Evolutionary conservation across 306 rosid species (phyloP), one percentile per base, ranked within the genome.

Genomic region (Prunus davidiana): DNA sequence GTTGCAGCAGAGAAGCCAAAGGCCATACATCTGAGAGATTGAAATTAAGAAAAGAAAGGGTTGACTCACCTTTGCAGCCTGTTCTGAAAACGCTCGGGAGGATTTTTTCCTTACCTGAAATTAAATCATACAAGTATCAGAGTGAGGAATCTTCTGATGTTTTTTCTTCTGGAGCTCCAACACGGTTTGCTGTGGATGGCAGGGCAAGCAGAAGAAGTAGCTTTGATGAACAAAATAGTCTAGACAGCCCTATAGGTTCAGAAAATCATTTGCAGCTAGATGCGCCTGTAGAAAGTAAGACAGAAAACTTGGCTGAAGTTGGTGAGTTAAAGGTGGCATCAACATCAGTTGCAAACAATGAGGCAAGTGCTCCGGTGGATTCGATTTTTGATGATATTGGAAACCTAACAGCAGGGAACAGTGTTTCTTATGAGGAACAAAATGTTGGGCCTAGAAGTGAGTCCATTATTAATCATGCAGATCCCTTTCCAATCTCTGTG

Each of bases 41-140:
- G 67, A 86, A 47, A 30, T 28, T 86, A 76, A 90, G 55, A 82
- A 16, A 70, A 4, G 75, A 74, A 67, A 82, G 83, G 71, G 80
- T 34, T 80, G 62, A 38, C 67, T 78, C 82, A 4, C 1, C 76
- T 46, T 22, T 83, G 13, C 64, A 16, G 52, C 24, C 46, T 32
- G 77, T 86, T 41, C 80, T 82, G 19, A 89, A 88, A 79, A 62
- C 82, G 34, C 62, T 93, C 16, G 62, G 81, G 49, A 86, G 98
- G 84, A 84, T 89, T 78, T 86, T 66, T 45, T 93, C 98, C 25
- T 63, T 91, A 16, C 95, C 93, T 76, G 88, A 86, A 75, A 66
- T 93, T 2, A 80, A 82, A 72, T 70, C 88, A n/a, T 76, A 73
- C 69, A 63, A 73, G 72, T 62, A 80, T 68, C 87, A 68, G n/a